Percentiles rank a stretch among this genome's conserved stretches.
Conservation (phyloP, 306 rosid genomes). For the Rosa chinensis region DNA sequence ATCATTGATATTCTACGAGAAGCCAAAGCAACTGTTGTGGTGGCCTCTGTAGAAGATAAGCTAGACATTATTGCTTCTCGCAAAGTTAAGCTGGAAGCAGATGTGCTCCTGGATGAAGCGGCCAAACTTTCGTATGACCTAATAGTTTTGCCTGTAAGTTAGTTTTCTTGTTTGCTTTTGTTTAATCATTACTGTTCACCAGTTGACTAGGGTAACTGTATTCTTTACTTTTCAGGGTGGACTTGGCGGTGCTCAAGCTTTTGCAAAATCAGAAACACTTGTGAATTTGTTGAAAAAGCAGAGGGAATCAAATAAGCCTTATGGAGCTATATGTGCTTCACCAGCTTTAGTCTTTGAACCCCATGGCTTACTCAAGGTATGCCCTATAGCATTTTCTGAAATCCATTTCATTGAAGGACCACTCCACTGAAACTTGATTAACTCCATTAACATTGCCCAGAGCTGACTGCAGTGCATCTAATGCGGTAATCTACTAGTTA, state of each 20-base stretch:
- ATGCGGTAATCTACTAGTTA: background rate
- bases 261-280: constrained; percentile 74
- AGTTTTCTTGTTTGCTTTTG: background rate
- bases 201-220: constrained; percentile 16
- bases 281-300: constrained; percentile 71
- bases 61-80: constrained; percentile 74
- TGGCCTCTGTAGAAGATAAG: constrained; percentile 76
- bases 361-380: constrained; percentile 86
- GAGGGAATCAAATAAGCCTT: constrained; percentile 65
- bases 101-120: constrained; percentile 75
- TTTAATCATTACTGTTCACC: background rate
- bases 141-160: constrained; percentile 80
- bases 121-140: constrained; percentile 69
- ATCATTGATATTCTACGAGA: constrained; percentile 74
- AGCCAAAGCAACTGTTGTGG: constrained; percentile 85
- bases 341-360: constrained; percentile 91
- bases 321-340: constrained; percentile 96
- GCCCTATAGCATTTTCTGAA: background rate
- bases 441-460: background rate
- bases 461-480: background rate
- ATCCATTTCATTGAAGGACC: background rate
- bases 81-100: constrained; percentile 79
- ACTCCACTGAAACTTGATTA: background rate
- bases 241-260: constrained; percentile 86
- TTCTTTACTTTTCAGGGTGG: constrained; percentile 67